A percentile compares a stretch with the other conserved stretches of the same genome.
Evolutionary conservation across 1,139 yeast genomes (phyloP).

Genomic region (Schizosaccharomyces versatilis): DNA sequence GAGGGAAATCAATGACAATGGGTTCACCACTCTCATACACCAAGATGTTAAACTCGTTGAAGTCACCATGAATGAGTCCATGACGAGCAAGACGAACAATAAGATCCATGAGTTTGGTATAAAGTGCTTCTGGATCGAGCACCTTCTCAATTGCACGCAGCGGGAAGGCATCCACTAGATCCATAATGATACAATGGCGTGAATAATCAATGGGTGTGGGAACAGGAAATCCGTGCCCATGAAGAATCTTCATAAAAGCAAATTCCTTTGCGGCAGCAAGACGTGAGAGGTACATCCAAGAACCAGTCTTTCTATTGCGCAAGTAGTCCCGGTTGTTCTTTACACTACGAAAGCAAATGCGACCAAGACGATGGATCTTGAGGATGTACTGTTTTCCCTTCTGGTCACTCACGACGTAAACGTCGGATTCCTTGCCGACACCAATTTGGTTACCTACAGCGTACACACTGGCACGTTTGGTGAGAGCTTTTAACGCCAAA

Average conservation of each 20-base stretch:
- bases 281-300: conserved; percentile 82
- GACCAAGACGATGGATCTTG: conserved; percentile 79
- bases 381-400: conserved; percentile 46
- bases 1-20: conserved; percentile 92
- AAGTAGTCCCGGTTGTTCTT: conserved; percentile 85
- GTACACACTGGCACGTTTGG: conserved; percentile 45
- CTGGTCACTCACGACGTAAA: conserved; percentile 60
- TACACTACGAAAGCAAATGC: conserved; percentile 79
- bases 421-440: conserved; percentile 93
- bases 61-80: conserved; percentile 92
- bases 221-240: conserved; percentile 57
- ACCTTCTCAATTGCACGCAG: conserved; percentile 20
- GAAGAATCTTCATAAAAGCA: conserved; percentile 58
- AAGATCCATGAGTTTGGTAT: conserved; percentile 68
- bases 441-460: conserved; percentile 80
- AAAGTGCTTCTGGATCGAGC: conserved; percentile 41
- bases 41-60: conserved; percentile 86
- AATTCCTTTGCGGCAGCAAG: conserved; percentile 84
- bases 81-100: conserved; percentile 62
- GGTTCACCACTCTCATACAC: conserved; percentile 33
- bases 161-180: conserved; percentile 65
- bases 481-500: conserved; percentile 63
- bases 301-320: conserved; percentile 40
- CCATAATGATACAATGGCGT: conserved; percentile 85
- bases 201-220: conserved; percentile 80